These are phyloP conservation scores for Magnolia officinalis DNA, from an alignment of 164 flowering plant species.

Conservation along the genomic window DNA sequence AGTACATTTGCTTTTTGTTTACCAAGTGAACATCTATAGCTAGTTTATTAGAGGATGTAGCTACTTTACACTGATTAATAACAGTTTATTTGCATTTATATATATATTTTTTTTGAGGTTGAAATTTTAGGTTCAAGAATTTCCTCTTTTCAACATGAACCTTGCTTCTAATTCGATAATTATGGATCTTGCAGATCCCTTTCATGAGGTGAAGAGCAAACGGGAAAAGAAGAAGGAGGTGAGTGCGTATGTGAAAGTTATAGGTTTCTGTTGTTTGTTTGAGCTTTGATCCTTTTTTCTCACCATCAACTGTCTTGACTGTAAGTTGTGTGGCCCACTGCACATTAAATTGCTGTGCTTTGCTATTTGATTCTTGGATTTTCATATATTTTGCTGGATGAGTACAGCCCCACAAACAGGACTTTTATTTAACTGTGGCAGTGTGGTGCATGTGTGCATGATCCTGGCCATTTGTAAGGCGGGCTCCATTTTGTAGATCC, in stretches of 20 bases:
- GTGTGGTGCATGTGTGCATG: too few relatives aligned
- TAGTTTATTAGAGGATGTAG: background rate
- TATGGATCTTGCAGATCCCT: constrained; percentile 61
- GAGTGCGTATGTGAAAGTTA: constrained; percentile 11
- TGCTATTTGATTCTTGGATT: background rate
- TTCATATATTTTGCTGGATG: too few relatives aligned
- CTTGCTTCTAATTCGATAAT: constrained; percentile 9
- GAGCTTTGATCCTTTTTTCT: background rate
- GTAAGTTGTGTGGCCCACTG: background rate
- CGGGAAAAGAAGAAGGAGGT: constrained; percentile 98
- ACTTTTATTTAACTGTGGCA: too few relatives aligned
- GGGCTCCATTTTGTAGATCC: too few relatives aligned
- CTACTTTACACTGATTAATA: background rate
- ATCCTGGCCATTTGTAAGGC: too few relatives aligned
- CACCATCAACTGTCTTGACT: background rate
- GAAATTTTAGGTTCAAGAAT: background rate
- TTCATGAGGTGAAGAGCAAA: constrained; percentile 97
- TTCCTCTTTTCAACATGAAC: background rate
- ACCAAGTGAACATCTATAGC: background rate
- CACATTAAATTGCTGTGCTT: background rate
- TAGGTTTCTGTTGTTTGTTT: background rate
- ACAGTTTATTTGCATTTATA: too few relatives aligned
- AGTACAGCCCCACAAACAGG: too few relatives aligned
- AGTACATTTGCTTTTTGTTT: background rate
- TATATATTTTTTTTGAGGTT: background rate